These are phyloP conservation scores for Solanum ossicruentum DNA, from an alignment of 257 asterid genomes.

Conservation along the genomic window DNA sequence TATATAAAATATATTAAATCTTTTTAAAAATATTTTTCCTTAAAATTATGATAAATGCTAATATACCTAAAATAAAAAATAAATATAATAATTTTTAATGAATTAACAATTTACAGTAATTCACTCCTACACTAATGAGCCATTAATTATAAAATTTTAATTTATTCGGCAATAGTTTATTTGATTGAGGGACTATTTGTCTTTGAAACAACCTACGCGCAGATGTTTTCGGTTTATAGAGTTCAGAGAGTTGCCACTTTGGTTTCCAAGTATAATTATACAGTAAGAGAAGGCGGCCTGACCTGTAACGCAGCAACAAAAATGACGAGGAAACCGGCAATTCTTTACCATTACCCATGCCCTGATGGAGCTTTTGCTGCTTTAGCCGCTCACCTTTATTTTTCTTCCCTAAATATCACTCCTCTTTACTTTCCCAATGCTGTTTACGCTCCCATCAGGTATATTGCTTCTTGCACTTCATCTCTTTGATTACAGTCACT, in stretches of 20 bases:
- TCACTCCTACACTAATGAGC: too few species aligned
- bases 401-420: slow-evolving; percentile 26
- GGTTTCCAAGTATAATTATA: not conserved
- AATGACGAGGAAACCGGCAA: slow-evolving; percentile 29
- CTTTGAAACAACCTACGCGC: not conserved
- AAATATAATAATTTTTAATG: too few species aligned
- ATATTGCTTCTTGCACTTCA: not conserved
- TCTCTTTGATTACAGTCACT: not conserved
- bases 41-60: too few species aligned
- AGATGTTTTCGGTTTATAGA: not conserved
- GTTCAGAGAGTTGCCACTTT: not conserved
- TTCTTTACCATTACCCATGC: slow-evolving; percentile 81
- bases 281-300: not conserved
- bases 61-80: too few species aligned
- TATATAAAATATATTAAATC: too few species aligned
- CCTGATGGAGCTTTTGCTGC: slow-evolving; percentile 97
- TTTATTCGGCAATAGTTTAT: too few species aligned
- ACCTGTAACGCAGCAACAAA: not conserved
- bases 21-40: too few species aligned
- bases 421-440: slow-evolving; percentile 68
- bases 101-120: too few species aligned
- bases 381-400: slow-evolving; percentile 79
- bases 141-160: too few species aligned
- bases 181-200: too few species aligned
- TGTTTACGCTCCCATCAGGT: slow-evolving; percentile 76